phyloP scores from a whole-genome alignment of 2,329 filamentous ascomycete species.

The Colletotrichum gloeosporioides region DNA sequence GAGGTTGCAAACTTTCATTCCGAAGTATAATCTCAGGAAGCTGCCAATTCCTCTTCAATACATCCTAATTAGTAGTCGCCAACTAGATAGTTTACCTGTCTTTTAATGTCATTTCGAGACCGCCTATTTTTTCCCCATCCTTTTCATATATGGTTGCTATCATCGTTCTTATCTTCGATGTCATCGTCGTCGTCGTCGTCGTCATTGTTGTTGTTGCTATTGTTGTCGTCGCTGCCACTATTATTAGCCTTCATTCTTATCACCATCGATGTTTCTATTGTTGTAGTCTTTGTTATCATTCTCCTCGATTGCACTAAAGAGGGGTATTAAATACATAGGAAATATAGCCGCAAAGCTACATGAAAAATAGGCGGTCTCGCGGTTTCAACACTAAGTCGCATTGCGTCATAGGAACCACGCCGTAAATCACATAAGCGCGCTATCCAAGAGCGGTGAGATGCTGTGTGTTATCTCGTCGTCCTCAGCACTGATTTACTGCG shows the following conservation, averaged over 20 bases:
- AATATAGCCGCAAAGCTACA: accelerated
- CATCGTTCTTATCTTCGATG: no score
- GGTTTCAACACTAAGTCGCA: neutral
- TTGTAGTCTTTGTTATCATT: no score
- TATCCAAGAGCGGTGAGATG: neutral
- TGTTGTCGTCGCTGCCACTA: neutral
- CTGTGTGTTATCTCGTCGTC: neutral
- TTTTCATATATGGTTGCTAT: no score
- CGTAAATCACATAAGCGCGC: neutral
- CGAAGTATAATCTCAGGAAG: no score
- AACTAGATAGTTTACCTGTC: no score
- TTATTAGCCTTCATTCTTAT: accelerated
- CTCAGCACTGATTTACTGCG: neutral
- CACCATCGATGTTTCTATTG: accelerated
- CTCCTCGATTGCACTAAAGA: no score
- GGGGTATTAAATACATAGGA: accelerated
- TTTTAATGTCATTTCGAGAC: no score
- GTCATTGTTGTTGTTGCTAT: accelerated
- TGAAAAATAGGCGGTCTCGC: neutral
- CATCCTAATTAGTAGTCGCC: no score
- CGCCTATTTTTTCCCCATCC: no score
- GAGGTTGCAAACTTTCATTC: no score
- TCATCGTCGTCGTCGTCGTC: neutral
- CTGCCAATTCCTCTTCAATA: no score
- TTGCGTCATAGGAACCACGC: neutral